Evolutionary conservation across 2,329 filamentous ascomycete species (phyloP), one percentile per base, ranked within the genome.

Genomic region (Cladophialophora chaetospira): DNA sequence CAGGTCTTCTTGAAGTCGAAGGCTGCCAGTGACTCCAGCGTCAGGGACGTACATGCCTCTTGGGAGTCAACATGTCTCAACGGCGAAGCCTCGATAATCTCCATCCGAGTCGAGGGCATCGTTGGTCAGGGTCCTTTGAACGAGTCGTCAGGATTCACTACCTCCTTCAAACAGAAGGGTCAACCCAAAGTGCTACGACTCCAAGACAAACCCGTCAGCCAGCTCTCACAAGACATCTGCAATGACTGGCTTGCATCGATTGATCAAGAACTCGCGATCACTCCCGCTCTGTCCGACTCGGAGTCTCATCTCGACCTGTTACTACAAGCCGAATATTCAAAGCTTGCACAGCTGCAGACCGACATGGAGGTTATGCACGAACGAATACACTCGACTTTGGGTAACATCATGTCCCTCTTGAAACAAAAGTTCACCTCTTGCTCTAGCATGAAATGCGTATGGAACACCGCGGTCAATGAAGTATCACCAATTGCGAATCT

Each of bases 1-100:
- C 63, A 67, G 31, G 63, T 67, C 25, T 58, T 57, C 15, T 63
- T 72, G 44, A 62, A 58, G 25, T 58, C 61, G 17, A 58, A 58
- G 42, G 47, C 64, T 17, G 57, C 62, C 19, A 60, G 65, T 33
- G 58, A 60, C 42, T 45, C 46, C 36, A 50, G 46, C 17, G 58
- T 48, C 33, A 49, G 55, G 31, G 59, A 64, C 6, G 23, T 69
- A 10, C 51, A 49, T n/a, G 61, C 67, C 33, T 63, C 54, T 42
- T 70, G 66, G 62, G 58, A 66, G 25, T 66, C 63, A 50, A 60
- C 67, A 46, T 71, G 68, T 53, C 60, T 71, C 42, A 58, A 66
- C 28, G 63, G 60, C 23, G 59, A 66, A 50, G 67, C 64, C 28
- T 68, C 68, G 36, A 60, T 71, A 19, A 60, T 71, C 35, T 67